phyloP scores from a whole-genome alignment of 2,329 filamentous ascomycete genomes.

The Alternaria novae-zelandiae region DNA sequence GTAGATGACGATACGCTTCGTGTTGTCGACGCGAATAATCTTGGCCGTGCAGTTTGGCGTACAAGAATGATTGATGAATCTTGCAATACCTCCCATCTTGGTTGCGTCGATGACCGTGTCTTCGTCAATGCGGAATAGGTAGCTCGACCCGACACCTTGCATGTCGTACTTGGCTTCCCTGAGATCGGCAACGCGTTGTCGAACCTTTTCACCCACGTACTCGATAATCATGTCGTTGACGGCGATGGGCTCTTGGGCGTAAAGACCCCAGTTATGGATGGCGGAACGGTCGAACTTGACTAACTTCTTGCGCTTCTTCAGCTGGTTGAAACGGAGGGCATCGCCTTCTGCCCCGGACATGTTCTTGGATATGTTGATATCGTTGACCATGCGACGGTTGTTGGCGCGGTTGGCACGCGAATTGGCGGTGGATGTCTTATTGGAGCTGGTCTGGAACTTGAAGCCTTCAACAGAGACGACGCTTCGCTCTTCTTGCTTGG shows the following conservation, averaged over 20 bases:
- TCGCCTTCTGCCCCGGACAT: conserved; percentile 77
- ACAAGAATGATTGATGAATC: conserved; percentile 99
- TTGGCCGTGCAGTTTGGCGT: conserved; percentile 98
- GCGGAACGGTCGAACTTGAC: conserved; percentile 97
- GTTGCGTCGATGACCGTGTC: conserved; percentile 97
- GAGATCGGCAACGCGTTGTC: conserved; percentile 96
- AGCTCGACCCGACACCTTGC: conserved; percentile 96
- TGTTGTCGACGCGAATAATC: conserved; percentile 98
- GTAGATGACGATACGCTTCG: conserved; percentile 98
- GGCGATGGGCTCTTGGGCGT: conserved; percentile 95
- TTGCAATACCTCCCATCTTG: conserved; percentile 96
- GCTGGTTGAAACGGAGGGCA: conserved; percentile 95
- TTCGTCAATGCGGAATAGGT: conserved; percentile 97
- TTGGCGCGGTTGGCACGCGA: conserved; percentile 94
- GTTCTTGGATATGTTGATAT: conserved; percentile 90
- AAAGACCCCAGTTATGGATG: conserved; percentile 98
- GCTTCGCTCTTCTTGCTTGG: conserved; percentile 64
- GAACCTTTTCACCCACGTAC: conserved; percentile 96
- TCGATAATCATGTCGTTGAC: conserved; percentile 99
- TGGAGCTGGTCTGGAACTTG: conserved; percentile 73
- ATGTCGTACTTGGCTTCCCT: conserved; percentile 91
- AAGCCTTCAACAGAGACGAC: conserved; percentile 44
- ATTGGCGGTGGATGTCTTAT: conserved; percentile 82
- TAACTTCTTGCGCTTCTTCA: conserved; percentile 99
- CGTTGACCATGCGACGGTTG: conserved; percentile 91